A percentile compares a stretch with the other conserved stretches of the same genome.
These are phyloP conservation scores for Cryptococcus sp. DNA, from an alignment of 1,284 basidiomycete species.

Conservation along the genomic window DNA sequence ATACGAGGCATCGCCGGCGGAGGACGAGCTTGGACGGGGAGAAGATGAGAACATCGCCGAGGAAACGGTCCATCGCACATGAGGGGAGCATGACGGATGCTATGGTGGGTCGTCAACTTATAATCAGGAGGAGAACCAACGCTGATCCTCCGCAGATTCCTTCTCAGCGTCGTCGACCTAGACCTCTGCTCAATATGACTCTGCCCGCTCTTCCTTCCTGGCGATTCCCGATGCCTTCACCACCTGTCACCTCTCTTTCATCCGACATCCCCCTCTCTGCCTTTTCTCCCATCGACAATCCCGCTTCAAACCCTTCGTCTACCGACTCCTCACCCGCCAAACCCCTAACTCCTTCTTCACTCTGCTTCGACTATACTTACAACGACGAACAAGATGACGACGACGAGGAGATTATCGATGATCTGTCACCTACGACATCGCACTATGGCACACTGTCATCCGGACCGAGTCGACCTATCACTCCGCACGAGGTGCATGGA, in stretches of 20 bases:
- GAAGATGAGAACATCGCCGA: background rate
- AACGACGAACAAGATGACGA: background rate
- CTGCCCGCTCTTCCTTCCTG: constrained; percentile 20
- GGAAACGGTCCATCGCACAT: background rate
- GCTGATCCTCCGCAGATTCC: too few relatives aligned
- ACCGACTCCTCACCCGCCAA: constrained; percentile 1
- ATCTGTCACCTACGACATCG: constrained; percentile 6
- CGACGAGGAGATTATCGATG: constrained; percentile 1
- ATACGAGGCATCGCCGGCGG: background rate
- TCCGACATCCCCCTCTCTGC: constrained; percentile 29
- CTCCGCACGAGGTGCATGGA: background rate
- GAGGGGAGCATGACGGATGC: background rate
- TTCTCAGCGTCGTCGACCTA: constrained; percentile 7
- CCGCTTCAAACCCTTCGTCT: constrained; percentile 8
- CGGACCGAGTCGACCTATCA: background rate
- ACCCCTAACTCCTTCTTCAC: background rate
- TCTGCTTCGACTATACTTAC: background rate
- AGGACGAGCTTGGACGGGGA: background rate
- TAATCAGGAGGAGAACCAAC: too few relatives aligned
- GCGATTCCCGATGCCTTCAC: constrained; percentile 31
- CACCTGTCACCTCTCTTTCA: constrained; percentile 27
- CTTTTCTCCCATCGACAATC: constrained; percentile 23
- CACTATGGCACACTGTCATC: background rate
- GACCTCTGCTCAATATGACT: constrained; percentile 9
- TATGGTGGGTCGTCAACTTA: background rate